phyloP scores from a whole-genome alignment of 495 filamentous ascomycete species.

The Hypoxylon cercidicola region DNA sequence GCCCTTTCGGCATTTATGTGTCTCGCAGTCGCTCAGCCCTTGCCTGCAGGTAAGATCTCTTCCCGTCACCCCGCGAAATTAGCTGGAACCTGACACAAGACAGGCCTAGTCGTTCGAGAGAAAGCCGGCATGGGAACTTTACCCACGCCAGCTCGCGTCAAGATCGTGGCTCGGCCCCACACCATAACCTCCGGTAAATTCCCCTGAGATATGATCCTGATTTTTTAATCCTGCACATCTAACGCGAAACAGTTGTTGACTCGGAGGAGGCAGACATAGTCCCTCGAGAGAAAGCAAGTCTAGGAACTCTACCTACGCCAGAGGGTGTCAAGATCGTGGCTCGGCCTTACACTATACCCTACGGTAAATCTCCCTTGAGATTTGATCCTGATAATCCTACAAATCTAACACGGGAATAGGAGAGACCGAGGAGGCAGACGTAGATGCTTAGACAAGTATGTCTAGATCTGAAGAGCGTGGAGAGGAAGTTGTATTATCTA shows the following conservation, averaged over 20 bases:
- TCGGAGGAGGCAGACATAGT: no score
- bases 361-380: neutral
- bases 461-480: no score
- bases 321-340: neutral
- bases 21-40: neutral
- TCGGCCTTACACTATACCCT: neutral
- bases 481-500: no score
- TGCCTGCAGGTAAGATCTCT: neutral
- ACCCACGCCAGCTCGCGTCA: neutral
- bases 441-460: no score
- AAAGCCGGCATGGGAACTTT: neutral
- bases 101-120: neutral
- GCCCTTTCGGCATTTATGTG: slow-evolving; percentile 1
- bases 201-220: neutral
- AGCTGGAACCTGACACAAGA: neutral
- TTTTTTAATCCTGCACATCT: no score
- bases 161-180: slow-evolving; percentile 1
- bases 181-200: neutral
- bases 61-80: neutral
- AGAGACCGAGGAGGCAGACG: no score
- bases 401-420: no score
- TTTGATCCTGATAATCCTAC: no score
- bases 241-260: no score
- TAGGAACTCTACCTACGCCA: neutral
- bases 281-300: neutral